Percentiles rank a stretch among this genome's conserved stretches.
Conservation (phyloP, 2,329 filamentous ascomycete species). For the Clonostachys sp. region DNA sequence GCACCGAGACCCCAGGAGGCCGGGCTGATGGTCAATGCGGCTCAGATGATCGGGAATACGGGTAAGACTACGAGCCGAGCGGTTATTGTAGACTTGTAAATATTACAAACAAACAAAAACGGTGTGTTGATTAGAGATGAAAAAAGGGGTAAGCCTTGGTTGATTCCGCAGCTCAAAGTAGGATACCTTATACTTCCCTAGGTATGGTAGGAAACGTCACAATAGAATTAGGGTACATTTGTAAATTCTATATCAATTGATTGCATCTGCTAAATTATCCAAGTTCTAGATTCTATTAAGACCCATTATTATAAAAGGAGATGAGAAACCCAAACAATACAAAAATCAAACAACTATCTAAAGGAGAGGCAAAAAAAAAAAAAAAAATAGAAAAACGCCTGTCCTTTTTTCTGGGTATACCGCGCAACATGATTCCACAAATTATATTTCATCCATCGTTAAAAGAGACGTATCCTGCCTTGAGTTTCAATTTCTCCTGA, state of each 20-base stretch:
- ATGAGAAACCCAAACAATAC: not conserved
- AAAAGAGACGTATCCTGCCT: too few species aligned
- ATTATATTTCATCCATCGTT: too few species aligned
- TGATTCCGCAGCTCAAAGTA: not conserved
- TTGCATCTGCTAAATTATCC: not conserved
- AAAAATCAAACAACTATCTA: not conserved
- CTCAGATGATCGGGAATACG: constrained; percentile 49
- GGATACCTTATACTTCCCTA: too few species aligned
- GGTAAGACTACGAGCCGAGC: constrained; percentile 38
- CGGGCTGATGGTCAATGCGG: constrained; percentile 51
- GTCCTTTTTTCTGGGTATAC: too few species aligned
- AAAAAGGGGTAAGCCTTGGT: not conserved
- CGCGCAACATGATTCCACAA: too few species aligned
- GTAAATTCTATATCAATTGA: not conserved
- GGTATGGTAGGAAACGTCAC: too few species aligned
- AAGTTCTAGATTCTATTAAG: not conserved
- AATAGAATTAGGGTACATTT: too few species aligned
- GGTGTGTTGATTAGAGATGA: too few species aligned
- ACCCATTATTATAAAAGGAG: too few species aligned
- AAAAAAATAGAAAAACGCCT: not conserved
- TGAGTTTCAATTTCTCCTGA: too few species aligned
- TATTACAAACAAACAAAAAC: too few species aligned
- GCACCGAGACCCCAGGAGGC: constrained; percentile 45
- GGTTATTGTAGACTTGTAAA: constrained; percentile 21
- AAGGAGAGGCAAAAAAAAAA: not conserved